A percentile compares a stretch with the other conserved stretches of the same genome.
Evolutionary conservation across 768 basidiomycete species (phyloP).

Genomic region (Tulasnella sp.): DNA sequence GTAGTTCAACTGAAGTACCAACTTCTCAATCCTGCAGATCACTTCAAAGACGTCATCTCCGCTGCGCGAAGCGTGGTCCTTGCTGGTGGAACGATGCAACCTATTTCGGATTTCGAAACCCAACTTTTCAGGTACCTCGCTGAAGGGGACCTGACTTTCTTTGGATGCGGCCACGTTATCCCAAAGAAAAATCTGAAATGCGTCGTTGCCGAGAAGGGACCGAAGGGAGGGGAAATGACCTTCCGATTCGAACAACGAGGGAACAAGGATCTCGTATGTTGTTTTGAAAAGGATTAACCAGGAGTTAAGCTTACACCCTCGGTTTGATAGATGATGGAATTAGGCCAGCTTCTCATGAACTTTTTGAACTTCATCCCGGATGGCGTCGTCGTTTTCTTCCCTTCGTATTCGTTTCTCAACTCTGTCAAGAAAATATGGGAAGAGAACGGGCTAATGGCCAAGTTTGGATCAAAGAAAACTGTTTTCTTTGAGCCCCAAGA

Average conservation of each 20-base stretch:
- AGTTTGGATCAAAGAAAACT: constrained; percentile 68
- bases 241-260: constrained; percentile 77
- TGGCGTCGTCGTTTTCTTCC: constrained; percentile 91
- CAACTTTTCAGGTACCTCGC: constrained; percentile 74
- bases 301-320: not conserved
- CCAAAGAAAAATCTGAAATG: constrained; percentile 73
- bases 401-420: constrained; percentile 81
- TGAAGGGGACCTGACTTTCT: constrained; percentile 55
- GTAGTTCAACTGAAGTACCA: constrained; percentile 79
- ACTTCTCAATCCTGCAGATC: constrained; percentile 83
- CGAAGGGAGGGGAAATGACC: constrained; percentile 65
- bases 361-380: constrained; percentile 71
- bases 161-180: constrained; percentile 91
- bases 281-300: constrained; percentile 4
- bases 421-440: constrained; percentile 63
- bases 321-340: constrained; percentile 58
- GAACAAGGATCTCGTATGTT: constrained; percentile 58
- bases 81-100: constrained; percentile 98
- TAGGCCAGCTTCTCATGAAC: constrained; percentile 81
- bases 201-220: constrained; percentile 68
- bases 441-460: constrained; percentile 55
- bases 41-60: constrained; percentile 80
- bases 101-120: constrained; percentile 80
- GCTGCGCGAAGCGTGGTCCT: constrained; percentile 78
- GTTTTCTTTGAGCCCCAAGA: constrained; percentile 38